These are phyloP conservation scores for Ceratocystis destructans DNA, from an alignment of 2,329 filamentous ascomycete species.

Conservation along the genomic window DNA sequence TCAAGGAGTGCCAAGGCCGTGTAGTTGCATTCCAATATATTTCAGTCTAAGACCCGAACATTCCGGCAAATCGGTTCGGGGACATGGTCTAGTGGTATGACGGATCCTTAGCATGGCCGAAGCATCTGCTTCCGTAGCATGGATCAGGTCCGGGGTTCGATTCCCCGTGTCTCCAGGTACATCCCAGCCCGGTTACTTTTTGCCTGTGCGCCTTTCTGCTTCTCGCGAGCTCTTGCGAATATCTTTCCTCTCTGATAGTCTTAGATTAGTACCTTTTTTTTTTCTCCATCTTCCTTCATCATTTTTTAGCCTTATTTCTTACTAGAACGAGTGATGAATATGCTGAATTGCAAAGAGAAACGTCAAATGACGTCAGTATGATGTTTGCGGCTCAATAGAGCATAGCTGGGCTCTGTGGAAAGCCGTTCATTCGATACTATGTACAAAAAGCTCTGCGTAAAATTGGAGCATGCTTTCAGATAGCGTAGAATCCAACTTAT, in stretches of 20 bases:
- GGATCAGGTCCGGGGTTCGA: constrained; percentile 20
- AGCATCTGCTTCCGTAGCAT: neutral
- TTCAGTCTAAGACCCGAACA: neutral
- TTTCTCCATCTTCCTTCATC: neutral
- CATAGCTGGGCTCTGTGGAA: neutral
- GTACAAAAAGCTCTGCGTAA: neutral
- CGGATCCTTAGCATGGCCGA: constrained; percentile 1
- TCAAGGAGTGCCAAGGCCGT: too few relatives aligned
- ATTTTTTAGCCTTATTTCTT: neutral
- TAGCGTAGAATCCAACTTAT: neutral
- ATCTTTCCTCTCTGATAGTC: too few relatives aligned
- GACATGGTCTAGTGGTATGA: constrained; percentile 9
- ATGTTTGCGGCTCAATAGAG: neutral
- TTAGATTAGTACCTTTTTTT: too few relatives aligned
- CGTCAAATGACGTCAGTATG: neutral
- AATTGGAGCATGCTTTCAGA: neutral
- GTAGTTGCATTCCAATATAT: neutral
- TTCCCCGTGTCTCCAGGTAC: constrained; percentile 19
- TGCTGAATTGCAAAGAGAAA: neutral
- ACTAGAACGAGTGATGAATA: neutral
- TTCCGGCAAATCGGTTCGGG: neutral
- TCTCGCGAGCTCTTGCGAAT: too few relatives aligned
- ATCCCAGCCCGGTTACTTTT: too few relatives aligned
- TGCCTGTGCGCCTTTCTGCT: too few relatives aligned
- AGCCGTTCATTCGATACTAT: neutral